A percentile compares a stretch with the other conserved stretches of the same genome.
phyloP scores from a whole-genome alignment of 441 rosid species.

The Bocquillonia castaneifolia region DNA sequence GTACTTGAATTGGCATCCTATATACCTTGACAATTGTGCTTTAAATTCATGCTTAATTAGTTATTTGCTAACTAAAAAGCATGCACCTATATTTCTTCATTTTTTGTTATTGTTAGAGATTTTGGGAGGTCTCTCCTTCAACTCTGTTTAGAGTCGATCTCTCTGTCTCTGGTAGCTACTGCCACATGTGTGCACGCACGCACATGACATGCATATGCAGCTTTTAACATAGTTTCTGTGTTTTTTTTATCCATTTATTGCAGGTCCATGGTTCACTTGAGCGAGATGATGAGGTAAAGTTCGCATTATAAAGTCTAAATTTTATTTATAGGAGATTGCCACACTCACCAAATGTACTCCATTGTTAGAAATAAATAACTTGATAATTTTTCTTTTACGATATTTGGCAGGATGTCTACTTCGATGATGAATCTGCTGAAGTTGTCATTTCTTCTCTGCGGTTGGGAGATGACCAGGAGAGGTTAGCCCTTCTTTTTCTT shows the following conservation, averaged over 20 bases:
- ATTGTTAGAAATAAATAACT: too few species aligned
- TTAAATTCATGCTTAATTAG: background rate
- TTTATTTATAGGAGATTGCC: background rate
- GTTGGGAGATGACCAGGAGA: conserved; percentile 85
- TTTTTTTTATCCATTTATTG: conserved; percentile 28
- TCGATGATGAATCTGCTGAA: conserved; percentile 98
- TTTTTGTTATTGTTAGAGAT: background rate
- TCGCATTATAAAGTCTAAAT: conserved; percentile 8
- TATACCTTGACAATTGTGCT: background rate
- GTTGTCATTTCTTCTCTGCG: conserved; percentile 96
- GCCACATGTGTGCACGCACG: background rate
- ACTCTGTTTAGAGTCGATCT: background rate
- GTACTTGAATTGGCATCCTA: background rate
- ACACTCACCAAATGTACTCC: too few species aligned
- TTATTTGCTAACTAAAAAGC: background rate
- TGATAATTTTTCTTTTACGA: background rate
- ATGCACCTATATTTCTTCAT: background rate
- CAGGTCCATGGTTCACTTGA: conserved; percentile 76
- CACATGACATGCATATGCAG: background rate
- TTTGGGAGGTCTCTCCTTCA: background rate
- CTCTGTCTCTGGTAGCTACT: background rate
- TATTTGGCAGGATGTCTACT: conserved; percentile 81
- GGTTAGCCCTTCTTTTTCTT: conserved; percentile 35
- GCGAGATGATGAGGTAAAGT: conserved; percentile 88
- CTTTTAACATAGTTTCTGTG: background rate